Evolutionary conservation across 2,329 filamentous ascomycete species (phyloP), one percentile per base, ranked within the genome.

Genomic region (Epichloe brachyelytri): DNA sequence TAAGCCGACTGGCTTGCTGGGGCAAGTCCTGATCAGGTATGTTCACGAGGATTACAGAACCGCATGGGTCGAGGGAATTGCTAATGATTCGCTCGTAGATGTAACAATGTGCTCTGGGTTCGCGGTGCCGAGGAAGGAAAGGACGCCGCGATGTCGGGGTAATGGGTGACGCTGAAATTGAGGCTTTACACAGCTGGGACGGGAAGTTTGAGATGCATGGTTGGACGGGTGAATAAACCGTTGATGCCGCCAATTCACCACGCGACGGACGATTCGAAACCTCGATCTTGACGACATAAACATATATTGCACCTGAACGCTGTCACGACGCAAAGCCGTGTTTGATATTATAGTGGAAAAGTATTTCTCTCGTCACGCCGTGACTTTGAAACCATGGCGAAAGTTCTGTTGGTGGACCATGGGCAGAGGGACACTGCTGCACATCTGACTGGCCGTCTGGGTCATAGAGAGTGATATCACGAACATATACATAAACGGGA

Each of bases 51-150:
- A 8, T 15, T 5, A 2, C 17, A 17, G 15, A 46, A 22, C 36
- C 22, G 30, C 5, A 22, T 22, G 19, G 17, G 3, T 39, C 3
- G 17, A n/a, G 15, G n/a, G 34, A 20, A 15, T 48, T 47, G 46
- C 50, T 55, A 48, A 56, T 46, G 5, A 11, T 10, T 33, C n/a
- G 3, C 38, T 43, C 15, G 22, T 57, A 88, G 86, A 65, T 94
- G 89, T 72, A 97, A 97, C 72, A 97, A 97, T 65, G 91, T 97
- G n/a, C 77, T 97, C 45, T 97, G 88, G 85, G 91, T 97, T 59
- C 77, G 79, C 57, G 74, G 73, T 49, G 52, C 52, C 7, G 52
- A 50, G 10, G 52, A 54, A 17, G 47, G 43, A n/a, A 54, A 54
- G 22, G 52, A 54, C 36, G 44, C 47, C 6, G 39, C 43, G 14